Evolutionary conservation across 495 filamentous ascomycete genomes (phyloP).

Genomic region (Neurospora sp.): DNA sequence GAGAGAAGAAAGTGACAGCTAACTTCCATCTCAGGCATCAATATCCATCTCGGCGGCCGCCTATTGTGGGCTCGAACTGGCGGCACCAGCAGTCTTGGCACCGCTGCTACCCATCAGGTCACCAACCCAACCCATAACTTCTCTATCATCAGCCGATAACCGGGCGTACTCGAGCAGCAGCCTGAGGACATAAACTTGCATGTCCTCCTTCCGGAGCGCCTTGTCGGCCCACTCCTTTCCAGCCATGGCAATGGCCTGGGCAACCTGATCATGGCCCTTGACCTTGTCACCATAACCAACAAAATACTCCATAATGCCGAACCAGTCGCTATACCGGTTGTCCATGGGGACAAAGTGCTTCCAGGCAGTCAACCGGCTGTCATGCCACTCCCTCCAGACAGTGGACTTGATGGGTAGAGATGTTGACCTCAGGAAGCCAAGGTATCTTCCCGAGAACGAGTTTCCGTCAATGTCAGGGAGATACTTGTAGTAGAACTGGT

Average conservation of each 20-base stretch:
- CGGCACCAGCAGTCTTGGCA: neutral
- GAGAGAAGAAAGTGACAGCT: neutral
- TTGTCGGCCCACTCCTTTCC: constrained; percentile 58
- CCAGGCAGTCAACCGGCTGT: constrained; percentile 58
- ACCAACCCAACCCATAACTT: constrained; percentile 56
- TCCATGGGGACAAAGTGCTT: constrained; percentile 81
- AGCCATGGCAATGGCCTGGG: constrained; percentile 50
- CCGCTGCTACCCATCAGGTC: constrained; percentile 19
- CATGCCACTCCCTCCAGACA: constrained; percentile 69
- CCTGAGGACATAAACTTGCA: constrained; percentile 59
- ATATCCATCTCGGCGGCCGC: neutral
- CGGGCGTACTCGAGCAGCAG: constrained; percentile 64
- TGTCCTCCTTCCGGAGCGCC: constrained; percentile 60
- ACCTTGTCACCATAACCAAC: constrained; percentile 40
- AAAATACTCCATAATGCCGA: constrained; percentile 72
- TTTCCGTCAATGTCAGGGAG: constrained; percentile 66
- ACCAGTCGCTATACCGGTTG: constrained; percentile 66
- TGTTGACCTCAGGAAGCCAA: constrained; percentile 54
- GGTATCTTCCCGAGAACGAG: constrained; percentile 61
- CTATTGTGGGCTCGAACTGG: neutral
- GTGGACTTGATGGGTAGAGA: constrained; percentile 62
- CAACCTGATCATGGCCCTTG: constrained; percentile 22
- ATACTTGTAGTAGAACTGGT: constrained; percentile 53
- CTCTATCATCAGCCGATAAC: constrained; percentile 53
- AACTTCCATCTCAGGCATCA: neutral